Percentiles rank a stretch among this genome's conserved stretches.
phyloP scores from a whole-genome alignment of 352 stramenopile species.

The Achlya hypogyna region DNA sequence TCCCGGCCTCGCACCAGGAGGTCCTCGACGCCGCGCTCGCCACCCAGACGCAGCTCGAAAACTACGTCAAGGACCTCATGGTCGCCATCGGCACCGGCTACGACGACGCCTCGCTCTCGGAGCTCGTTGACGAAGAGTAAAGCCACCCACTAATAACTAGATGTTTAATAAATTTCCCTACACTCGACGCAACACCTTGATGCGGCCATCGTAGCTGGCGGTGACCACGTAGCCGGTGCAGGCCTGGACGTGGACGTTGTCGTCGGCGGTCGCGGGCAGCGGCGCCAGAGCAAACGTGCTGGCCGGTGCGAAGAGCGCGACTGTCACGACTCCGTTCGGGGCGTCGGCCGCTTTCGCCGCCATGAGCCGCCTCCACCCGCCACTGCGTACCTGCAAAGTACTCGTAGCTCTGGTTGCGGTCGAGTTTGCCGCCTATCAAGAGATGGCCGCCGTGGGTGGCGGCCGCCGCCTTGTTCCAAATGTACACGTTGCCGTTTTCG shows the following conservation, averaged over 20 bases:
- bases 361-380: not conserved
- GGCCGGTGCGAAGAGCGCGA: constrained; percentile 66
- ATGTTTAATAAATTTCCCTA: constrained; percentile 2
- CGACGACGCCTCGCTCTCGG: constrained; percentile 16
- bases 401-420: constrained; percentile 73
- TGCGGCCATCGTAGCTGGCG: constrained; percentile 78
- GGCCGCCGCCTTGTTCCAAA: constrained; percentile 76
- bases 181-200: constrained; percentile 24
- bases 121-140: constrained; percentile 13
- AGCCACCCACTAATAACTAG: not conserved
- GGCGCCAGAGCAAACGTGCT: constrained; percentile 79
- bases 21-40: constrained; percentile 85
- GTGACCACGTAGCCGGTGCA: constrained; percentile 74
- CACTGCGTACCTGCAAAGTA: constrained; percentile 51
- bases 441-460: not conserved
- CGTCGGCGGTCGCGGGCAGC: constrained; percentile 47
- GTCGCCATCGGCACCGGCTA: constrained; percentile 36
- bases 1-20: constrained; percentile 87
- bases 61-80: constrained; percentile 40
- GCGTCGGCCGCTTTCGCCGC: constrained; percentile 38
- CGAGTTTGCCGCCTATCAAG: constrained; percentile 46
- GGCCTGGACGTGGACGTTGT: constrained; percentile 44
- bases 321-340: constrained; percentile 65
- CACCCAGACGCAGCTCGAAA: constrained; percentile 51
- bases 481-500: constrained; percentile 76